Percentiles rank a stretch among this genome's conserved stretches.
These are phyloP conservation scores for Dalechampia spathulata DNA, from an alignment of 441 rosid species.

Conservation along the genomic window DNA sequence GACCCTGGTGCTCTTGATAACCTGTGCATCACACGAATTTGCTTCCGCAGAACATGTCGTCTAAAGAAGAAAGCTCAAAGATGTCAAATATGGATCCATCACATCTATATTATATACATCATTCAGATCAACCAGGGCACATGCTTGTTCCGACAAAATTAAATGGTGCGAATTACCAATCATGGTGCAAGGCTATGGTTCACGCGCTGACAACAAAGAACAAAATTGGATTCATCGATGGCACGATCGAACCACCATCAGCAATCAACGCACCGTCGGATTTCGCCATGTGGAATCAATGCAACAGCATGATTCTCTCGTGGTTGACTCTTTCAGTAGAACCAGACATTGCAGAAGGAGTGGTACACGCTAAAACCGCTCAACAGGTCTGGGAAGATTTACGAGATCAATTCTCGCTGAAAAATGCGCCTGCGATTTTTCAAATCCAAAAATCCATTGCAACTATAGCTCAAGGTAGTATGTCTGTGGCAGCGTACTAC, in stretches of 20 bases:
- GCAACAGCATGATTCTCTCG: neutral
- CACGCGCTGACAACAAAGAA: conserved; percentile 9
- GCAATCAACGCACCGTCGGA: neutral
- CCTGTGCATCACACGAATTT: too few relatives aligned
- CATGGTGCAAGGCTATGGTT: conserved; percentile 7
- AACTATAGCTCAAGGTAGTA: too few relatives aligned
- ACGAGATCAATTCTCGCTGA: neutral
- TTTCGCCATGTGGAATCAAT: neutral
- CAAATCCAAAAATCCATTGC: too few relatives aligned
- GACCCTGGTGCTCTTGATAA: too few relatives aligned
- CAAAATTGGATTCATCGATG: neutral
- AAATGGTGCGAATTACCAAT: conserved; percentile 6
- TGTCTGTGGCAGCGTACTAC: too few relatives aligned
- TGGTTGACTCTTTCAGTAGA: neutral
- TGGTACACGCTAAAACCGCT: too few relatives aligned
- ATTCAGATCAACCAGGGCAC: conserved; percentile 5
- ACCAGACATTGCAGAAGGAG: neutral
- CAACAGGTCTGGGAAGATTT: neutral
- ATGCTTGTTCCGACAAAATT: conserved; percentile 4
- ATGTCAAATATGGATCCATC: conserved; percentile 15
- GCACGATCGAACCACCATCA: neutral
- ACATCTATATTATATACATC: conserved; percentile 1
- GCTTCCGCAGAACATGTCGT: too few relatives aligned
- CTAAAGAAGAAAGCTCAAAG: too few relatives aligned
- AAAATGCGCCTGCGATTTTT: too few relatives aligned